phyloP scores from a whole-genome alignment of 176 grass and related monocot species.

The Oryza nivara region DNA sequence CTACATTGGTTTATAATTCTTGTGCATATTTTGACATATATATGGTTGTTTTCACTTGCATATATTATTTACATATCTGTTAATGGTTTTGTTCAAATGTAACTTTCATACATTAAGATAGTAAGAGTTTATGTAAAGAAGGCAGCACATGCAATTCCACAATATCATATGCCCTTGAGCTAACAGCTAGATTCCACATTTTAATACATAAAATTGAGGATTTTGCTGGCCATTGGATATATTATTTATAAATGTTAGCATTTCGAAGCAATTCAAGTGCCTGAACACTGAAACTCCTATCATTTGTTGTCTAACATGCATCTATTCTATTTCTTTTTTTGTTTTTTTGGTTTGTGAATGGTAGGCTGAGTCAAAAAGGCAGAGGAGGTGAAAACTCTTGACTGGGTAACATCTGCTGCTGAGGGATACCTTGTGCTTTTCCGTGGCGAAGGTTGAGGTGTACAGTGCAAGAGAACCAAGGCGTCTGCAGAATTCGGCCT shows the following conservation, averaged over 20 bases:
- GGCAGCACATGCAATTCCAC: not conserved
- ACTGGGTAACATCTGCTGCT: not conserved
- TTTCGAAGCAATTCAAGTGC: not conserved
- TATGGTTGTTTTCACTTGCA: not conserved
- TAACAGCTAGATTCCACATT: not conserved
- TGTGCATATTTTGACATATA: not conserved
- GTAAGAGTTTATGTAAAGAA: not conserved
- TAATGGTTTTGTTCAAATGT: not conserved
- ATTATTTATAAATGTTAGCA: not conserved
- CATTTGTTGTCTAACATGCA: not conserved
- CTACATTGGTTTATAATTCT: not conserved
- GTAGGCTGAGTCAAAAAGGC: constrained; percentile 72
- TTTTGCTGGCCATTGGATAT: not conserved
- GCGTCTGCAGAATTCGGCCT: constrained; percentile 42
- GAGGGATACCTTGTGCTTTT: constrained; percentile 32
- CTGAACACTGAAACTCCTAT: not conserved
- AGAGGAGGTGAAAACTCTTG: constrained; percentile 57
- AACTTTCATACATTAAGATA: not conserved
- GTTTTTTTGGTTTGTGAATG: constrained; percentile 1
- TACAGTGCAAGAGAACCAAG: constrained; percentile 61
- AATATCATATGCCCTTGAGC: not conserved
- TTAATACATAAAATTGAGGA: not conserved
- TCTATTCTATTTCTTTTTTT: not conserved
- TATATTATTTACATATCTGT: not conserved
- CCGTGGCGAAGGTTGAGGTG: constrained; percentile 35